phyloP scores from a whole-genome alignment of 257 asterid genomes.

The Petrea volubilis region DNA sequence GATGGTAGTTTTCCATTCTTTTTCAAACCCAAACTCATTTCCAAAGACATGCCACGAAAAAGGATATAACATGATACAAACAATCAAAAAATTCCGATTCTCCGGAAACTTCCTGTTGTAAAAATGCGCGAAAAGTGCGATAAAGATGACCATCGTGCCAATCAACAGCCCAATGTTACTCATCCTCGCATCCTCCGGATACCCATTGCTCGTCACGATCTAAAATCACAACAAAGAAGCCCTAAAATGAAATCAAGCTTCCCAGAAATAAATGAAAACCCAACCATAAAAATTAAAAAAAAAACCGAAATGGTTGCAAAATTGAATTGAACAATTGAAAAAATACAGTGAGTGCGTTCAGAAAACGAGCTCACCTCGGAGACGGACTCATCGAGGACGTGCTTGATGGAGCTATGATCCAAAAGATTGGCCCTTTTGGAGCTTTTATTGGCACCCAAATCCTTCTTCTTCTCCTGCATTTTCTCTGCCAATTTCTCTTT shows the following conservation, averaged over 20 bases:
- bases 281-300: not conserved
- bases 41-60: constrained; percentile 21
- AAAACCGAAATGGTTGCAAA: not conserved
- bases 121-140: constrained; percentile 93
- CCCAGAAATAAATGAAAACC: not conserved
- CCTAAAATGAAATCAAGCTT: not conserved
- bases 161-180: constrained; percentile 75
- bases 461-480: constrained; percentile 33
- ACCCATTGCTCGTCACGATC: constrained; percentile 92
- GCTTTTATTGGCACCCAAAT: constrained; percentile 39
- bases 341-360: not conserved
- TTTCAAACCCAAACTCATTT: not conserved
- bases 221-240: constrained; percentile 18
- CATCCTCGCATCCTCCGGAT: constrained; percentile 78
- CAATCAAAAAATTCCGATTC: constrained; percentile 72
- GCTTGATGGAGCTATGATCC: constrained; percentile 85
- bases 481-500: constrained; percentile 28
- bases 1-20: not conserved
- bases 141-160: constrained; percentile 61
- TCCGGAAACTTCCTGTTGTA: constrained; percentile 92
- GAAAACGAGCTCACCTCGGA: constrained; percentile 52
- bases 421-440: constrained; percentile 72
- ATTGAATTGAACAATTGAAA: not conserved
- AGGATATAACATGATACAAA: constrained; percentile 95
- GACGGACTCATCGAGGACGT: constrained; percentile 83